Conservation (phyloP, 2,329 filamentous ascomycete genomes). For the Escovopsis weberi region DNA sequence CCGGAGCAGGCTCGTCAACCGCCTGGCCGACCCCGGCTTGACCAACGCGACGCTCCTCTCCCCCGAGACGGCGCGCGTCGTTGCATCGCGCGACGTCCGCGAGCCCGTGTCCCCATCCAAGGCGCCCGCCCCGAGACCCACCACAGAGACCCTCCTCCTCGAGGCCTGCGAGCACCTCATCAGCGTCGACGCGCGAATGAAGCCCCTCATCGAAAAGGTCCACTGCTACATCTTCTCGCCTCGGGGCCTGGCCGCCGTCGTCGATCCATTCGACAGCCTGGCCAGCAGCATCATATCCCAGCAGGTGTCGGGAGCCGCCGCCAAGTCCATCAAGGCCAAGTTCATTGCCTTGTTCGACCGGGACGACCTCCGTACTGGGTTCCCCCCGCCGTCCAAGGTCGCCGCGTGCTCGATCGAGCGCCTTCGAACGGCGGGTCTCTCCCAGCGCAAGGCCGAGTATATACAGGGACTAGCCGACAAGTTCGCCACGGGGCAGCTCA, state of each 20-base stretch:
- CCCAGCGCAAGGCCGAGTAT: slow-evolving; percentile 92
- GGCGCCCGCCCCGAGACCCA: slow-evolving; percentile 24
- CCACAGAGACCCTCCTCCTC: slow-evolving; percentile 59
- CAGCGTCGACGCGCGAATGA: slow-evolving; percentile 56
- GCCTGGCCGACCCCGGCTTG: slow-evolving; percentile 46
- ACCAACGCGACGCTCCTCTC: slow-evolving; percentile 62
- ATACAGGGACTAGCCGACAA: slow-evolving; percentile 72
- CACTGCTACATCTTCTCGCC: slow-evolving; percentile 68
- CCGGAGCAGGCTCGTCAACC: slow-evolving; percentile 23
- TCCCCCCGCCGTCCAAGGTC: slow-evolving; percentile 67
- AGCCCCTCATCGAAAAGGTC: slow-evolving; percentile 56
- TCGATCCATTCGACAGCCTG: slow-evolving; percentile 79
- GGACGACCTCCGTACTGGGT: slow-evolving; percentile 22
- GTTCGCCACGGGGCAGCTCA: slow-evolving; percentile 62
- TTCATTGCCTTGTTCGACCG: slow-evolving; percentile 60
- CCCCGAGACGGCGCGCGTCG: slow-evolving; percentile 50
- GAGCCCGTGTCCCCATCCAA: slow-evolving; percentile 32
- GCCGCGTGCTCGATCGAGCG: slow-evolving; percentile 44
- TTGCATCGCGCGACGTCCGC: slow-evolving; percentile 34
- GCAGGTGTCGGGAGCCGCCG: slow-evolving; percentile 88
- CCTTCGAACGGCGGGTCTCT: slow-evolving; percentile 75
- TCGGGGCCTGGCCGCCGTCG: slow-evolving; percentile 64
- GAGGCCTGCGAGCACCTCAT: slow-evolving; percentile 65
- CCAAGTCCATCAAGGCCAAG: slow-evolving; percentile 73
- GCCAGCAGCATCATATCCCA: slow-evolving; percentile 86